Evolutionary conservation across 371 early-diverging fungal genomes (phyloP), one percentile per base, ranked within the genome.

Genomic region (Cokeromyces recurvatus): DNA sequence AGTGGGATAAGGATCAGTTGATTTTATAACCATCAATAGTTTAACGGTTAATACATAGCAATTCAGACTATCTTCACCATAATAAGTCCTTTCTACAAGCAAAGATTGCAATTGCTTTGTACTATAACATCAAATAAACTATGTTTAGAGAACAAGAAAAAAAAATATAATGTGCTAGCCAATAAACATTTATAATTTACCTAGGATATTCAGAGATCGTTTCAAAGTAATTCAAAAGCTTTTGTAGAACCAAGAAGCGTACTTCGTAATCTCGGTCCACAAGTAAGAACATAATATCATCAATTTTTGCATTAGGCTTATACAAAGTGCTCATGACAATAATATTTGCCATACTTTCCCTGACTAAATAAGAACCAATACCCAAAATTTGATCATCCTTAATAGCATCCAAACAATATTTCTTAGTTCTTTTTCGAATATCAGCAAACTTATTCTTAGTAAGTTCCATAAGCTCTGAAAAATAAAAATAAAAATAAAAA

Each of bases 191-290:
- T n/a, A n/a, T n/a, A n/a, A n/a, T n/a, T n/a, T n/a, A n/a, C n/a
- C n/a, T n/a, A n/a, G n/a, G n/a, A n/a, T n/a, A n/a, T n/a, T n/a
- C n/a, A n/a, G n/a, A n/a, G n/a, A n/a, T n/a, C 11, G 29, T 7
- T 27, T 27, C 11, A 23, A 59, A 53, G 29, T 59, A 51, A 4
- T 32, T 34, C 9, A 55, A 23, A 4, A 78, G 59, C 14, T 69
- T 67, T 44, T 77, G 64, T 19, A 79, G 53, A 3, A 78, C 65
- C 11, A 68, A 55, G 9, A 82, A 54, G 9, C 84, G 78, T 4
- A 85, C 78, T 55, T 86, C 87, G 49, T 86, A 84, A 34, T 72
- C 73, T 11, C 44, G 51, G 23, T 68, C 69, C 36, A 55, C 47
- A 22, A 72, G 21, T n/a, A 72, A 46, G 35, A 43, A 57, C 16